Base-by-base conservation (phyloP, 768 basidiomycete genomes). In the Agrocybe chaxingu region DNA sequence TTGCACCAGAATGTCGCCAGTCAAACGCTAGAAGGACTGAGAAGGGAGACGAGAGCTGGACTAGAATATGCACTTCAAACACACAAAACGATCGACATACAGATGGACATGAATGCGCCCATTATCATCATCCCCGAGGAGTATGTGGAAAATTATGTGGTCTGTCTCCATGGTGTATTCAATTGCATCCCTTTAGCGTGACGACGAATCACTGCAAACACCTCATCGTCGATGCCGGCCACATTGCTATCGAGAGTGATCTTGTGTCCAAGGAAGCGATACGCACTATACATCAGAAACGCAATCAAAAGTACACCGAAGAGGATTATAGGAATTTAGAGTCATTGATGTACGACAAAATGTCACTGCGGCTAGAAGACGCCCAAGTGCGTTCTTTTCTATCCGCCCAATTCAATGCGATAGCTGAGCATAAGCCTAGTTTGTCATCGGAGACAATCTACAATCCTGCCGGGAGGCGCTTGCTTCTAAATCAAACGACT, bases 71-170 rank as follows among this genome's bases (percentile, higher is more conserved):
- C 96, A 0, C 69, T 99, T 42, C 86, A 94, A 66, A 85, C 82
- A 11, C 95, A 97, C 75, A 96, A 93, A 75, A 98, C 97, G 1
- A 75, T 98, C 39, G 95, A 98, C 64, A 75, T 99, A n/a, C 89
- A 92, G 57, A 82, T 99, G 71, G 95, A 99, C 61, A 79, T 99
- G 77, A 91, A 96, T 60, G 93, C 97, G 0, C 97, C 97, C 4
- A 83, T 99, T 58, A 97, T 99, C 63, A 92, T 99, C 59, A 80
- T 98, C 46, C 97, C 97, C 1, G 96, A 98, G 71, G 85, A 92
- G 92, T 94, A 63, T 48, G 74, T 65, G 12, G 8, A 12, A 18
- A 5, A 45, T 7, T 40, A 46, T 18, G 41, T 30, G 4, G 46
- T 30, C 16, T 33, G 29, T 19, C 50, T 38, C 30, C 13, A 45